Evolutionary conservation across 1,284 basidiomycete species (phyloP), one percentile per base, ranked within the genome.

Genomic region (Peniophora sp.): DNA sequence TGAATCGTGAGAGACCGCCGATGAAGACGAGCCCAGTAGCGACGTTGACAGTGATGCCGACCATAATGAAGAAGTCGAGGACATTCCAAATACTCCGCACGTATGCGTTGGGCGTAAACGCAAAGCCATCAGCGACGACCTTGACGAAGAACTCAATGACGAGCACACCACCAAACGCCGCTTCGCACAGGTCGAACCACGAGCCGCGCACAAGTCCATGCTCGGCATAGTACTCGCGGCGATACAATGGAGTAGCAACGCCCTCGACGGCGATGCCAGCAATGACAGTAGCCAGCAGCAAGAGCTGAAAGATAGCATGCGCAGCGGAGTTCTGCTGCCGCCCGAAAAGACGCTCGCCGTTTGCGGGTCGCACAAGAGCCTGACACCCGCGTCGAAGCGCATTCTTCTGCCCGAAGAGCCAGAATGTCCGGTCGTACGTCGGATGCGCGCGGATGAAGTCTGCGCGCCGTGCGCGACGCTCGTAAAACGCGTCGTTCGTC

Each of bases 31-130:
- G 70, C 1, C 85, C 83, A 0, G 89, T 90, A 2, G 79, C 74
- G 50, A 92, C 79, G 63, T 97, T 97, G 67, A 92, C 73, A 17
- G 97, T 65, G 25, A 97, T 69, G 2, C 92, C 91, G 36, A 75
- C 64, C 67, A 98, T 79, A 62, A 98, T 89, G 61, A 93, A 69
- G 57, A 97, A 85, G 68, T 99, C 96, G 52, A 98, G 73, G 54
- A 88, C 67, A 64, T 98, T 98, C 93, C 95, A 98, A 11, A 94
- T 82, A 55, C 88, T 92, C 16, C 87, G 81, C 25, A 97, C 68
- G 63, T 98, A 98, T 0, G 94, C 93, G 61, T 97, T 98, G 0
- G 96, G 96, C 0, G 94, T 88, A 68, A 97, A 95, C 16, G 87
- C 61, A 63, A 95, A 88, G 0, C 96, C 96, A 61, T 99, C 96